Evolutionary conservation across 306 rosid species (phyloP).

Genomic region (Castanea sativa): DNA sequence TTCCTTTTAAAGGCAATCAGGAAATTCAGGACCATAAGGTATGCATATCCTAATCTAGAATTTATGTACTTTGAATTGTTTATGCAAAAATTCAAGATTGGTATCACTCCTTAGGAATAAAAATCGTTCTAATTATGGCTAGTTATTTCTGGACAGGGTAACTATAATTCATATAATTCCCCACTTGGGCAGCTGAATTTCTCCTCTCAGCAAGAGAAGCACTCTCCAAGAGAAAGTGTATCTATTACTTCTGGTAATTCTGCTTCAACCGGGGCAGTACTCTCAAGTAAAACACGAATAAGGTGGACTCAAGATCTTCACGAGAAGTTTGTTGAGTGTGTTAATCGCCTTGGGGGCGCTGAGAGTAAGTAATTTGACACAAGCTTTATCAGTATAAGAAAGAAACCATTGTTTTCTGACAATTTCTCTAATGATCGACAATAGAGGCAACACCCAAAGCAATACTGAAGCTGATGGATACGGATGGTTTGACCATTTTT

Average conservation of each 20-base stretch:
- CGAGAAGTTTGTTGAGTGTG: slow-evolving; percentile 80
- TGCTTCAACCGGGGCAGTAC: slow-evolving; percentile 35
- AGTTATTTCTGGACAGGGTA: slow-evolving; percentile 28
- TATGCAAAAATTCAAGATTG: not conserved
- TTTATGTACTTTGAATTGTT: not conserved
- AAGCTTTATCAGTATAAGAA: not conserved
- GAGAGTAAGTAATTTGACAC: slow-evolving; percentile 49
- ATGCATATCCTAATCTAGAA: slow-evolving; percentile 13
- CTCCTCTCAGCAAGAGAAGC: slow-evolving; percentile 49
- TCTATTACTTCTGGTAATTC: slow-evolving; percentile 27
- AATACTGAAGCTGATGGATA: slow-evolving; percentile 71
- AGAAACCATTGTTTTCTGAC: slow-evolving; percentile 7
- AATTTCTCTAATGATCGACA: slow-evolving; percentile 12
- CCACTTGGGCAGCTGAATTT: slow-evolving; percentile 37
- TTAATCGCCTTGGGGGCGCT: slow-evolving; percentile 82
- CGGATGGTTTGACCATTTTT: slow-evolving; percentile 75
- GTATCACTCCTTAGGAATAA: not conserved
- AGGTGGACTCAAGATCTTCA: slow-evolving; percentile 96
- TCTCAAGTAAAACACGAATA: slow-evolving; percentile 60
- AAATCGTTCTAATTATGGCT: not conserved
- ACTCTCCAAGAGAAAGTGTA: slow-evolving; percentile 40
- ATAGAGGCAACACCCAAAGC: slow-evolving; percentile 95
- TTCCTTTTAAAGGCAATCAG: slow-evolving; percentile 44
- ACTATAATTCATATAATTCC: slow-evolving; percentile 34
- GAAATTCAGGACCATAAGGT: slow-evolving; percentile 58